Conservation (phyloP, 306 rosid species). For the Trichosanthes truncata region DNA sequence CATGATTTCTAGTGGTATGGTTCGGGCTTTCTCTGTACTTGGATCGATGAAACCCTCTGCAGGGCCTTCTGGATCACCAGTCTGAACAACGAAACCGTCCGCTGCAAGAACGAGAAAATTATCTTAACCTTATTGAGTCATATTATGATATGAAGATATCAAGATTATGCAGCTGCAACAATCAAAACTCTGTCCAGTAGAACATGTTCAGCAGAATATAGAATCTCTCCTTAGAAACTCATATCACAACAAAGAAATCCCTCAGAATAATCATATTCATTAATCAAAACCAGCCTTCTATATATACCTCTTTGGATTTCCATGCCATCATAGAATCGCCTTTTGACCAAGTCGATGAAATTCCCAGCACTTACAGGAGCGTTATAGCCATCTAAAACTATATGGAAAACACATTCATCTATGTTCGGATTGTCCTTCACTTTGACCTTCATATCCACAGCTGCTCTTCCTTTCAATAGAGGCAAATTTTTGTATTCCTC, state of each 20-base stretch:
- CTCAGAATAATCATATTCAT: background rate
- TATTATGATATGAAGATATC: background rate
- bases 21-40: conserved; percentile 82
- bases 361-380: conserved; percentile 95
- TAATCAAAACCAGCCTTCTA: background rate
- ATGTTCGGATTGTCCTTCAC: conserved; percentile 84
- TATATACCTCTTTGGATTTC: conserved; percentile 96
- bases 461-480: conserved; percentile 85
- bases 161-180: background rate
- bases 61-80: conserved; percentile 99
- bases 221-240: background rate
- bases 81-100: conserved; percentile 95
- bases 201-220: background rate
- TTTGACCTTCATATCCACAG: conserved; percentile 99
- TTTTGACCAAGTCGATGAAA: conserved; percentile 81
- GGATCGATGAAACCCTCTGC: conserved; percentile 99
- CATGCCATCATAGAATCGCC: conserved; percentile 94
- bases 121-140: conserved; percentile 6
- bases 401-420: conserved; percentile 71
- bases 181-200: background rate
- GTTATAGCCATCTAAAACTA: conserved; percentile 90
- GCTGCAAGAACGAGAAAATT: conserved; percentile 38
- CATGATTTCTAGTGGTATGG: conserved; percentile 70
- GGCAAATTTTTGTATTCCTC: conserved; percentile 84
- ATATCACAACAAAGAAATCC: background rate